Percentiles rank a stretch among this genome's conserved stretches.
phyloP scores from a whole-genome alignment of 1,139 yeast species.

The Yamadazyma buinensis region DNA sequence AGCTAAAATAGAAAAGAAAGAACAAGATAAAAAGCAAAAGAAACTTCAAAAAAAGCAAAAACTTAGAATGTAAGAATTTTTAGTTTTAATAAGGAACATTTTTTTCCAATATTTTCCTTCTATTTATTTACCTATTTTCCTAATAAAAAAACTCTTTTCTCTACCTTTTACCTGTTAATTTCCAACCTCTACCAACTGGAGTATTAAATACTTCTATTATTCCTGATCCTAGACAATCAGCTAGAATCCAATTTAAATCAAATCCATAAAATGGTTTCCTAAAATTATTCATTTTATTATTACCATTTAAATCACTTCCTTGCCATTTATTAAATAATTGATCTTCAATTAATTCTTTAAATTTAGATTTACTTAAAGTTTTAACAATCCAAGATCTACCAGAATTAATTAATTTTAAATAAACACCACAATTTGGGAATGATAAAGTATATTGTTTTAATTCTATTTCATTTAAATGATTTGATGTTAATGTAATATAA shows the following conservation, averaged over 20 bases:
- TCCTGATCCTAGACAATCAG: constrained; percentile 69
- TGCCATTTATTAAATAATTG: constrained; percentile 49
- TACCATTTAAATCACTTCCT: constrained; percentile 27
- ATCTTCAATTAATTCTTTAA: constrained; percentile 53
- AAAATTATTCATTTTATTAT: constrained; percentile 37
- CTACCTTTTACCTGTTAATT: constrained; percentile 48
- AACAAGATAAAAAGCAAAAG: constrained; percentile 39
- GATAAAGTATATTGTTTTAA: constrained; percentile 45
- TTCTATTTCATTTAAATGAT: constrained; percentile 47
- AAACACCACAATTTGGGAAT: constrained; percentile 61
- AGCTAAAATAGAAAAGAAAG: constrained; percentile 71
- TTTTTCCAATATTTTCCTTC: background rate
- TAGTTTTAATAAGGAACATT: background rate
- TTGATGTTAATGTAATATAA: constrained; percentile 49
- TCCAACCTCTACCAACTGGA: constrained; percentile 71
- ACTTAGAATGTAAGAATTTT: constrained; percentile 27
- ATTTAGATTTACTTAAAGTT: constrained; percentile 37
- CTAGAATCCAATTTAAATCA: constrained; percentile 58
- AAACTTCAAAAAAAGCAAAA: constrained; percentile 41
- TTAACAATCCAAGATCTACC: constrained; percentile 52
- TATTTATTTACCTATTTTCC: background rate
- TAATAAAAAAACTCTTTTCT: background rate
- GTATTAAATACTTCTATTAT: constrained; percentile 62
- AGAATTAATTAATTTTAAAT: constrained; percentile 42
- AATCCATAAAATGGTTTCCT: constrained; percentile 60